phyloP scores from a whole-genome alignment of 495 filamentous ascomycete genomes.

The Hypoxylon perforatum region DNA sequence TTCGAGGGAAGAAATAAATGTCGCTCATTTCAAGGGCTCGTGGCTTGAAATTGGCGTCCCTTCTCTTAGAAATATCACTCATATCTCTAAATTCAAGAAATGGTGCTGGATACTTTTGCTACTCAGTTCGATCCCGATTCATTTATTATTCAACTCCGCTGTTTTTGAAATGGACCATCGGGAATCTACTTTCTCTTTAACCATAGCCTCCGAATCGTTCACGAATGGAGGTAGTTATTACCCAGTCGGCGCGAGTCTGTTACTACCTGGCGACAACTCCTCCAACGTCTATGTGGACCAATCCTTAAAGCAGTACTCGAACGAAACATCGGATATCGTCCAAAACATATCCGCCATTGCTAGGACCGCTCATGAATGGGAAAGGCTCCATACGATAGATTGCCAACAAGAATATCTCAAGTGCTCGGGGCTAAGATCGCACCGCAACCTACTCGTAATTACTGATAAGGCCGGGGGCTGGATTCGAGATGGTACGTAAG shows the following conservation, averaged over 20 bases:
- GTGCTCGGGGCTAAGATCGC: conserved; percentile 15
- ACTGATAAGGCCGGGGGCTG: conserved; percentile 28
- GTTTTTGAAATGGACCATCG: conserved; percentile 41
- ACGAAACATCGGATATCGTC: conserved; percentile 36
- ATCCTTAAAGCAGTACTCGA: no score
- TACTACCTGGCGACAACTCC: no score
- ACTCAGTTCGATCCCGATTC: conserved; percentile 46
- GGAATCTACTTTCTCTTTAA: conserved; percentile 52
- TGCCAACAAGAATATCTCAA: conserved; percentile 30
- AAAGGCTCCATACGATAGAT: conserved; percentile 10
- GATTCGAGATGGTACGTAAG: conserved; percentile 34
- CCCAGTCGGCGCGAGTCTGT: conserved; percentile 31
- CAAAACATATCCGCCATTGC: conserved; percentile 23
- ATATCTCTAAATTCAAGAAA: conserved; percentile 39
- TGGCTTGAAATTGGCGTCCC: conserved; percentile 58
- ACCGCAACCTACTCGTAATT: conserved; percentile 29
- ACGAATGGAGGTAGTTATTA: conserved; percentile 32
- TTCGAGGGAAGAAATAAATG: conserved; percentile 52
- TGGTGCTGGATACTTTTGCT: conserved; percentile 39
- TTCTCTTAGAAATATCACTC: conserved; percentile 51
- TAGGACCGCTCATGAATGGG: background rate
- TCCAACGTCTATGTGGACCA: no score
- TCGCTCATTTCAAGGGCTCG: conserved; percentile 45
- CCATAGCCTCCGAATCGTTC: conserved; percentile 50
- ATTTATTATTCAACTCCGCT: conserved; percentile 44